Base-by-base conservation (phyloP, 768 basidiomycete genomes). In the Leccinum rimulosum region DNA sequence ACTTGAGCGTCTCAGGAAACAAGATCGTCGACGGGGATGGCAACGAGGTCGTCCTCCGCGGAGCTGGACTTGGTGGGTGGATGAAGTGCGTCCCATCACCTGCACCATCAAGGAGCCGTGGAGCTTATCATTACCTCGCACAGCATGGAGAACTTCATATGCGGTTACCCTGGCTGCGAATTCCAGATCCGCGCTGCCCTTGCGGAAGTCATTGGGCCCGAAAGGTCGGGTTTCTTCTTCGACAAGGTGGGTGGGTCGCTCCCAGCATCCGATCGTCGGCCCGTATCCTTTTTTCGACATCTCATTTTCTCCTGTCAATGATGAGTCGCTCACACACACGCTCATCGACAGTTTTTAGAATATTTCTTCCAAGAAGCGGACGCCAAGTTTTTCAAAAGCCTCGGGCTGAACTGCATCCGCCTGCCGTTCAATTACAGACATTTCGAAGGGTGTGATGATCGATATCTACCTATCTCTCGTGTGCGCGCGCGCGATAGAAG, bases 31-130 rank as follows among this genome's bases (percentile, higher is more conserved):
- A 87, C 65, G 78, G 78, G 53, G 69, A 81, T 38, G 84, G 80
- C 40, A 77, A 84, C 19, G 80, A 85, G 62, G 76, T 87, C 59
- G 77, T 87, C 58, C 77, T 89, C 55, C 76, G 85, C 49, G 90
- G 90, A 22, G 89, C 89, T 55, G 88, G 89, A n/a, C 75, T 91
- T 22, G 89, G 89, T 61, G 89, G 89, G 68, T 91, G 89, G 89
- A 88, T 92, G 86, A 90, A 86, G 89, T 91, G 66, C 72, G 89
- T 81, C 55, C 50, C 40, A 49, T 28, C 17, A 15, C 38, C 64
- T 61, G 12, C 50, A 33, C 10, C 50, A 61, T 68, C 27, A 31
- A 56, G 35, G 47, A 19, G 19, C 3, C 40, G 33, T 25, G 35
- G 52, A 12, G 35, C 47, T 59, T 38, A 61, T 54, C 60, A 25